Percentiles rank a stretch among this genome's conserved stretches.
Conservation (phyloP, 108 stramenopile species). For the Nannochloropsis granulata region DNA sequence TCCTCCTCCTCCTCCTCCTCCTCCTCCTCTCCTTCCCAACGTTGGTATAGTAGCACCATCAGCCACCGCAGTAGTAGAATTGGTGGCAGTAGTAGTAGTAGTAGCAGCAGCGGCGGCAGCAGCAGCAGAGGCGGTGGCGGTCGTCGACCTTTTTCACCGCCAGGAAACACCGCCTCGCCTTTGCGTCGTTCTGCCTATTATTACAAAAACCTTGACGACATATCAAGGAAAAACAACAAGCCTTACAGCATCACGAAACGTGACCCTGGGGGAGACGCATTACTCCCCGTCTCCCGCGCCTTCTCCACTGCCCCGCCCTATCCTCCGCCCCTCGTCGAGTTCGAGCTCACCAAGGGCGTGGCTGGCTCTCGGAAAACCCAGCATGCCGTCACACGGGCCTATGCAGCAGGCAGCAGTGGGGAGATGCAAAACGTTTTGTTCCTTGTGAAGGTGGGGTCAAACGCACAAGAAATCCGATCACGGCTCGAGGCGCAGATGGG, state of each 20-base stretch:
- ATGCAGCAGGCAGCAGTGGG: neutral
- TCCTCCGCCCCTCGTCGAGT: neutral
- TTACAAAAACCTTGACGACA: neutral
- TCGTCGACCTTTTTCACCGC: neutral
- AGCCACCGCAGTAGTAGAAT: neutral
- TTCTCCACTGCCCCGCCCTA: neutral
- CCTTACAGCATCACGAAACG: neutral
- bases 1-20: too few relatives aligned
- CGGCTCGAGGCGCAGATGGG: neutral
- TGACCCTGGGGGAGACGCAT: too few relatives aligned
- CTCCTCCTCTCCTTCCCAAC: conserved; percentile 41
- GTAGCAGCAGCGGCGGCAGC: neutral
- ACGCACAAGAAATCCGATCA: neutral
- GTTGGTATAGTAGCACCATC: neutral
- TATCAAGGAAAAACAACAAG: neutral
- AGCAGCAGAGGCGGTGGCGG: neutral
- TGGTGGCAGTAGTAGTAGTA: neutral
- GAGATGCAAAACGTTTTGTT: neutral
- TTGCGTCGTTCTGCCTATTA: neutral
- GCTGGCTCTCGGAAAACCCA: neutral
- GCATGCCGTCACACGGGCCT: neutral
- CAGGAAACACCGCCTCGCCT: neutral
- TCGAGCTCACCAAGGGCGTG: neutral
- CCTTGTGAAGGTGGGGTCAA: neutral
- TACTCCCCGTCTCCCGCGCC: neutral